Evolutionary conservation across 495 filamentous ascomycete genomes (phyloP), one percentile per base, ranked within the genome.

Genomic region (Penicillium daleae): DNA sequence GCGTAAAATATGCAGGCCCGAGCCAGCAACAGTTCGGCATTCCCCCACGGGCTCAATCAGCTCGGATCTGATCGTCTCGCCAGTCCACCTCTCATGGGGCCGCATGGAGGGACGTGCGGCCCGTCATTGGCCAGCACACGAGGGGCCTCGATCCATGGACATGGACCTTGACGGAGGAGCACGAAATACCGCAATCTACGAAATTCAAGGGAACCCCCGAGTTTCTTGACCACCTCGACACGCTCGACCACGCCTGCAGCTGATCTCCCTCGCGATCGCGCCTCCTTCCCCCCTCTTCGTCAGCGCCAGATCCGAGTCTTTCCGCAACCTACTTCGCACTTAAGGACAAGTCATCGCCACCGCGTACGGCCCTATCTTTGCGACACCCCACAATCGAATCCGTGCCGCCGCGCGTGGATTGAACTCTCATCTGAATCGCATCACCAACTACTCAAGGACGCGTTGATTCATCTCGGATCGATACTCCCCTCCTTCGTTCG

Each of bases 31-130:
- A 40, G 54, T 26, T 33, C 26, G 24, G 13, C 31, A 22, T 22
- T 31, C 58, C 31, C 48, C 58, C 50, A 56, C 35, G 40, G 52
- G 40, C 49, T 61, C 59, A 7, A 37, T 22, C n/a, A 37, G 50
- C 29, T 35, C 27, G 13, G 53, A n/a, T 32, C 27, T 4, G 27
- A 52, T 46, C 40, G 35, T 57, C 48, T 64, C 62, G 61, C 57
- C 60, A 59, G 59, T 57, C 56, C 56, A 22, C 72, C 73, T 76
- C 68, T 76, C 69, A 53, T 73, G 67, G 37, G 70, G 67, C 71
- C 56, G 67, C 76, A 77, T 79, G 77, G 77, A 80, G 76, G 78
- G 75, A 78, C 68, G 62, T 63, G 62, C 57, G 44, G 22, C 22
- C 40, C 60, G 60, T 70, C 67, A 81, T 81, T 81, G 77, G 77